Evolutionary conservation across 2,329 filamentous ascomycete genomes (phyloP).

Genomic region (Fusarium chlamydosporum): DNA sequence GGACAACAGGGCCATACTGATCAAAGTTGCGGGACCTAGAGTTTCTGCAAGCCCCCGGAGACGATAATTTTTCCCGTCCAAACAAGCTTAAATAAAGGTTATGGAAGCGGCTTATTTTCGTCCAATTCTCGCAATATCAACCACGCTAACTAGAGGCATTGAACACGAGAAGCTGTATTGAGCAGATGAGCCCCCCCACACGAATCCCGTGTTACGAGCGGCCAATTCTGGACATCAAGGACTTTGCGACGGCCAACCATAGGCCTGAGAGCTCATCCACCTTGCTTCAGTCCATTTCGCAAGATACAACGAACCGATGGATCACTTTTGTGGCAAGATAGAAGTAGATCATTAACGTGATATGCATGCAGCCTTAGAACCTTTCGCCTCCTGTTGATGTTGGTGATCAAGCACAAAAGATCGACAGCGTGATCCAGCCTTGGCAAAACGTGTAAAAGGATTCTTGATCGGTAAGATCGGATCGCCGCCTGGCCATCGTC

Average conservation of each 20-base stretch:
- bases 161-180: constrained; percentile 2
- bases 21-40: constrained; percentile 12
- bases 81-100: constrained; percentile 42
- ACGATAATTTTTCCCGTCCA: constrained; percentile 16
- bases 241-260: neutral
- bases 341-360: neutral
- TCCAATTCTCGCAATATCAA: constrained; percentile 3
- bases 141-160: neutral
- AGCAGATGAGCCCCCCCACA: neutral
- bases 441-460: constrained; percentile 19
- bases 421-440: constrained; percentile 12
- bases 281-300: neutral
- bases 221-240: neutral
- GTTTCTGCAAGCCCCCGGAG: constrained; percentile 14
- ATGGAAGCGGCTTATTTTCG: constrained; percentile 11
- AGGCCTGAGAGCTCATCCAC: neutral
- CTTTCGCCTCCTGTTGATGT: neutral
- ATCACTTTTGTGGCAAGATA: neutral
- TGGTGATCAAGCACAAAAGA: constrained; percentile 16
- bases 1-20: neutral
- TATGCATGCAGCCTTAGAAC: neutral
- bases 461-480: constrained; percentile 33
- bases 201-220: neutral
- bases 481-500: constrained; percentile 1
- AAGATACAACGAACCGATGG: too few relatives aligned